phyloP scores from a whole-genome alignment of 805 yeast genomes.

The Ogataea wickerhamii region DNA sequence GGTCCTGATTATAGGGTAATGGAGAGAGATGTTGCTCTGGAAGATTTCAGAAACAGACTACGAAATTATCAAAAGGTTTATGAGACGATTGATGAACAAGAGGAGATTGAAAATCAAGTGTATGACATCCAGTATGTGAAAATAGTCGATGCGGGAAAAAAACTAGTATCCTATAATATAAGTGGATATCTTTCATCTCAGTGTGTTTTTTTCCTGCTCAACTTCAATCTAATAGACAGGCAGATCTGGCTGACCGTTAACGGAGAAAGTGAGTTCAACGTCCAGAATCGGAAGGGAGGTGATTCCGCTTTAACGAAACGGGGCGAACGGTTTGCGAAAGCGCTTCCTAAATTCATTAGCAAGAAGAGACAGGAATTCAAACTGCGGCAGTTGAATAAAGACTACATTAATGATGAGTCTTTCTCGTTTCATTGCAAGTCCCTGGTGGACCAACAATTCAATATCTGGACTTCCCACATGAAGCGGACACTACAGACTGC shows the following conservation, averaged over 20 bases:
- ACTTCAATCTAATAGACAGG: conserved; percentile 35
- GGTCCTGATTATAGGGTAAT: conserved; percentile 92
- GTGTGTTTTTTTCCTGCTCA: conserved; percentile 50
- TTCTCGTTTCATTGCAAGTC: conserved; percentile 18
- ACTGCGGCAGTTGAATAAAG: conserved; percentile 30
- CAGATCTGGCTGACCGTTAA: conserved; percentile 36
- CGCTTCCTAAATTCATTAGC: conserved; percentile 33
- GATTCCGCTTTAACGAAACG: conserved; percentile 28
- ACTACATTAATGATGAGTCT: conserved; percentile 29
- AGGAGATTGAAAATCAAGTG: conserved; percentile 41
- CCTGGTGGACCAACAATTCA: conserved; percentile 27
- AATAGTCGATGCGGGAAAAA: conserved; percentile 60
- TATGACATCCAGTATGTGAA: conserved; percentile 55
- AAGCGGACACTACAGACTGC: conserved; percentile 33
- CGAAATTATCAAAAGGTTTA: conserved; percentile 84
- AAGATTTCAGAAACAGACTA: conserved; percentile 78
- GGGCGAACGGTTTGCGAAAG: conserved; percentile 33
- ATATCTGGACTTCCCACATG: conserved; percentile 35
- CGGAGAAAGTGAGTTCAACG: conserved; percentile 32
- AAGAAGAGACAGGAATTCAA: conserved; percentile 35
- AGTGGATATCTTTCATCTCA: conserved; percentile 57
- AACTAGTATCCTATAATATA: conserved; percentile 52
- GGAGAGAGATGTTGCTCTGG: conserved; percentile 76
- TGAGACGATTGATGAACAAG: conserved; percentile 75
- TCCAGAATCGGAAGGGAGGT: conserved; percentile 30